A percentile compares a stretch with the other conserved stretches of the same genome.
Evolutionary conservation across 495 filamentous ascomycete genomes (phyloP).

Genomic region (Ascodesmis nigricans): DNA sequence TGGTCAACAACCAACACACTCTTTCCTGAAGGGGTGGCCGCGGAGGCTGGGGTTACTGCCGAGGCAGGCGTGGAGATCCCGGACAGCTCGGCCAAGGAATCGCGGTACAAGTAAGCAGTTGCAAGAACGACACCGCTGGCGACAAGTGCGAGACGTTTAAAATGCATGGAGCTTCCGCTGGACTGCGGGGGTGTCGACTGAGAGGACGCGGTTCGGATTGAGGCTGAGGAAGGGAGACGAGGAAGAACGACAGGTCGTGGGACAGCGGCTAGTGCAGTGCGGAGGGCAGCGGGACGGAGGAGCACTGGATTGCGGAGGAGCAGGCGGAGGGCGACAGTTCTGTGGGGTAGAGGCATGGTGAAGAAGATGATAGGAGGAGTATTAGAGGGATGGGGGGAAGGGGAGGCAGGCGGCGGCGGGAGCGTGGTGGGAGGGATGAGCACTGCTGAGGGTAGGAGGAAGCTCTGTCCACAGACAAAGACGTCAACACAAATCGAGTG

Average conservation of each 20-base stretch:
- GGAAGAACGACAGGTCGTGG: background rate
- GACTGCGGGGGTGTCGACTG: background rate
- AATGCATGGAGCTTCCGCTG: background rate
- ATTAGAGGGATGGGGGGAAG: no score
- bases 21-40: slow-evolving; percentile 8
- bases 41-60: slow-evolving; percentile 2
- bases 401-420: no score
- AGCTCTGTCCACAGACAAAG: no score
- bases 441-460: no score
- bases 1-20: slow-evolving; percentile 55
- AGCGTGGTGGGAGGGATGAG: no score
- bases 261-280: slow-evolving; percentile 4
- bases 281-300: background rate
- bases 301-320: slow-evolving; percentile 3
- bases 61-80: slow-evolving; percentile 8
- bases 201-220: background rate
- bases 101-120: slow-evolving; percentile 18
- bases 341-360: slow-evolving; percentile 4
- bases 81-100: slow-evolving; percentile 8
- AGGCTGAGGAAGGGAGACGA: background rate
- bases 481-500: no score
- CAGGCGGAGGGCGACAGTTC: slow-evolving; percentile 3
- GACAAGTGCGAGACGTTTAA: background rate
- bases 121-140: slow-evolving; percentile 16
- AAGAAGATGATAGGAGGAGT: no score